Base-by-base conservation (phyloP, 2,329 filamentous ascomycete genomes). In the Ophiocordyceps australis region DNA sequence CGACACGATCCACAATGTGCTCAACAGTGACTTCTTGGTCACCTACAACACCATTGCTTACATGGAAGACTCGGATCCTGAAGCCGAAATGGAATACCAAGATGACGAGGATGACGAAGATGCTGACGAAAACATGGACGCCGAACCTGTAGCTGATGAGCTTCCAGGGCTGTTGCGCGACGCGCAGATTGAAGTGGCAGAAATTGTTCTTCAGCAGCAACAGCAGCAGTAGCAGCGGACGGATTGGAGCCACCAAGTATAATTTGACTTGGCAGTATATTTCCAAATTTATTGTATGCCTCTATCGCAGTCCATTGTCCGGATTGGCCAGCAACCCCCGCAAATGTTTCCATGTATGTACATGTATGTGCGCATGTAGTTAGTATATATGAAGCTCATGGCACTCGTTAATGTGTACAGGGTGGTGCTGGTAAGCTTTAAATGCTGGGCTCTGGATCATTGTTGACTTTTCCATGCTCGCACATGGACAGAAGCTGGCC, bases 401-500 rank as follows among this genome's bases (percentile, higher is more conserved):
- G n/a, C n/a, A n/a, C n/a, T n/a, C n/a, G n/a, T n/a, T n/a, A n/a
- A n/a, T n/a, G n/a, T n/a, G n/a, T n/a, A n/a, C n/a, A n/a, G n/a
- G n/a, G n/a, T n/a, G n/a, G n/a, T n/a, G n/a, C n/a, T n/a, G n/a
- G n/a, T n/a, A n/a, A n/a, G 11, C 32, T 27, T 30, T 35, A 47
- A 10, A 47, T 14, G 28, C 46, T 50, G n/a, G 40, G 30, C 9
- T 38, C 40, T 0, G 59, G 50, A 35, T 75, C 68, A 22, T 60
- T 62, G 38, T 68, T 73, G 3, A 63, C 64, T 46, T 77, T 77
- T 22, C 65, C 62, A 49, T 78, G 73, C 38, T 75, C 69, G 25
- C 65, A 73, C 6, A 62, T 54, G 3, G 64, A 57, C 38, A 72
- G 43, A 8, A 76, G 32, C 22, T 51, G 49, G 0, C 65, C 62